Percentiles rank a stretch among this genome's conserved stretches.
phyloP scores from a whole-genome alignment of 371 early-diverging fungal species.

The Mucor plumbeus region DNA sequence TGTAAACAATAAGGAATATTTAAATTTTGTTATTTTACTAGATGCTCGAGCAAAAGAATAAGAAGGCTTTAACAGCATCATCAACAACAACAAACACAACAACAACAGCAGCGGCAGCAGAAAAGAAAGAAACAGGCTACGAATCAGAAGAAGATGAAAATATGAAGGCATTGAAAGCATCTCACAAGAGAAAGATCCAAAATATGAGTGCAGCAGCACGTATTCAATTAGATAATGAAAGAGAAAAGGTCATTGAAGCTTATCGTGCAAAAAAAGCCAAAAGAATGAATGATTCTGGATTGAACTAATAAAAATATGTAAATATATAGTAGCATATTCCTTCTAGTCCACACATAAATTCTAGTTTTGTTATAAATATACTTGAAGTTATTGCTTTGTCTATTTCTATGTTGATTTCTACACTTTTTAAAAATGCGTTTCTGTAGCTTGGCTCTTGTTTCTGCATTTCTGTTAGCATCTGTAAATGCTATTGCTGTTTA shows the following conservation, averaged over 20 bases:
- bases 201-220: slow-evolving; percentile 53
- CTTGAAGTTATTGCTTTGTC: background rate
- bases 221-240: slow-evolving; percentile 46
- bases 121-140: slow-evolving; percentile 35
- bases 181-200: slow-evolving; percentile 49
- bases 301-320: slow-evolving; percentile 13
- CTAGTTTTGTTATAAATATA: background rate
- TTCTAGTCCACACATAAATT: background rate
- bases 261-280: slow-evolving; percentile 60
- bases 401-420: background rate
- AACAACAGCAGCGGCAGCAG: slow-evolving; percentile 2
- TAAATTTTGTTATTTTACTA: background rate
- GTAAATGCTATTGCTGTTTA: background rate
- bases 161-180: slow-evolving; percentile 53
- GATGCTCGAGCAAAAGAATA: slow-evolving; percentile 34
- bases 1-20: background rate
- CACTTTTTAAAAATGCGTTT: background rate
- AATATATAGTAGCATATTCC: background rate
- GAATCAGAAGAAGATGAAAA: slow-evolving; percentile 53
- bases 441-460: background rate
- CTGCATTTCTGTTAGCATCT: background rate
- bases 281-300: slow-evolving; percentile 39
- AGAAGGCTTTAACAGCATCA: slow-evolving; percentile 22
- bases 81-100: background rate
- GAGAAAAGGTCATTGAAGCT: slow-evolving; percentile 46